These are phyloP conservation scores for Tripterygium wilfordii DNA, from an alignment of 177 flowering plant genomes.

Conservation along the genomic window DNA sequence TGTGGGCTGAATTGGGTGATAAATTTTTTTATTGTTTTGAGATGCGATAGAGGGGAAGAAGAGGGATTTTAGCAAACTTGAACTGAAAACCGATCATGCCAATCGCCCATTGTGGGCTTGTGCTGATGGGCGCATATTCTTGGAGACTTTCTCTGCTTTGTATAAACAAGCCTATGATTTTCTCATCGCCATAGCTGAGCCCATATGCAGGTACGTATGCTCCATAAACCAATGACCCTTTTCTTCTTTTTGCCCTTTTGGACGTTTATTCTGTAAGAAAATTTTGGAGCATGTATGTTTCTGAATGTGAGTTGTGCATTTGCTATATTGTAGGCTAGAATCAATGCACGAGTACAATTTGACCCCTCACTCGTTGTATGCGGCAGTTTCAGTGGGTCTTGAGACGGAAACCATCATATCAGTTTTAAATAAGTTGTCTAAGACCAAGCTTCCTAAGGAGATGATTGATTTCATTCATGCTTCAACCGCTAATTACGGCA, in stretches of 20 bases:
- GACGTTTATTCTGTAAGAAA: too few relatives aligned
- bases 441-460: constrained; percentile 91
- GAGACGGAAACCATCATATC: constrained; percentile 83
- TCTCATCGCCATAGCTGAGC: constrained; percentile 97
- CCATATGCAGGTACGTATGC: constrained; percentile 79
- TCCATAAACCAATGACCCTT: background rate
- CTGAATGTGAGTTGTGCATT: constrained; percentile 8
- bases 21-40: constrained; percentile 18
- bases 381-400: constrained; percentile 97
- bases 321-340: constrained; percentile 57
- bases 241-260: too few relatives aligned
- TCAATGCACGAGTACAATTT: constrained; percentile 96
- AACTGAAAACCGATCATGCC: constrained; percentile 81
- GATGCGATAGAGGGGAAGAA: constrained; percentile 48
- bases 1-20: constrained; percentile 1
- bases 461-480: constrained; percentile 87
- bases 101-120: constrained; percentile 98
- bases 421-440: constrained; percentile 85
- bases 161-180: constrained; percentile 97
- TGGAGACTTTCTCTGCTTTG: constrained; percentile 82
- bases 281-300: background rate
- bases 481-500: constrained; percentile 83
- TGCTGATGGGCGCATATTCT: constrained; percentile 91
- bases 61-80: constrained; percentile 80
- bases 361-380: constrained; percentile 95